Base-by-base conservation (phyloP, 2,329 filamentous ascomycete species). In the Phoma sp. region DNA sequence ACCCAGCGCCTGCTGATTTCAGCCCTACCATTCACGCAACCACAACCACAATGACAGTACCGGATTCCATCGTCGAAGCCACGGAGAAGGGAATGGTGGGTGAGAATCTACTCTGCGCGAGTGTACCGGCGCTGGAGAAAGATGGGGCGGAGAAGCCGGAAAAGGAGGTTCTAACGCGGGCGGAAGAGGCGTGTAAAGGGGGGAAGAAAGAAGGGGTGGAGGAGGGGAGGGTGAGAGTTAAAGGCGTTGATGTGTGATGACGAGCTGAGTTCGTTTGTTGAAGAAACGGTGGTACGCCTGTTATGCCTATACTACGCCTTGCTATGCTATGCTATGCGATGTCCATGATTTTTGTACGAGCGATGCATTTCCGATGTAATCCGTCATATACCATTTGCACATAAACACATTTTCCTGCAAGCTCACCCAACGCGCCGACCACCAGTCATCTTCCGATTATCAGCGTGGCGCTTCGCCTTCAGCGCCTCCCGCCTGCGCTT, bases 401-500 rank as follows among this genome's bases (percentile, higher is more conserved):
- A 3, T 12, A n/a, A 15, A n/a, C 34, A 5, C 20, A 10, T 11
- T 23, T 5, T 15, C 20, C 15, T 9, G 3, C 15, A 11, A 3
- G 10, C 42, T 57, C 39, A 57, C 1, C 17, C 23, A 1, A 61
- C 40, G 4, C 57, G 53, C 17, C 60, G 52, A 1, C 53, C 57
- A 17, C 65, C 61, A 14, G 57, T 60, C 52, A 81, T 74, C 66
- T 78, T 79, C 66, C 80, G 79, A 66, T 87, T 87, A 67, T 86
- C 84, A 59, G 79, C 78, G 71, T 86, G 82, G 61, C 85, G 74
- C 68, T 84, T 81, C 55, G 82, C 78, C 76, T 88, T 88, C 54
- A 83, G 77, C 39, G 81, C 83, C 57, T 87, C 85, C 47, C 85
- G 74, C 54, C 84, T 76, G 59, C 83, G 74, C 73, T 81, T 84